phyloP scores from a whole-genome alignment of 495 filamentous ascomycete genomes.

The Recurvomyces mirabilis region DNA sequence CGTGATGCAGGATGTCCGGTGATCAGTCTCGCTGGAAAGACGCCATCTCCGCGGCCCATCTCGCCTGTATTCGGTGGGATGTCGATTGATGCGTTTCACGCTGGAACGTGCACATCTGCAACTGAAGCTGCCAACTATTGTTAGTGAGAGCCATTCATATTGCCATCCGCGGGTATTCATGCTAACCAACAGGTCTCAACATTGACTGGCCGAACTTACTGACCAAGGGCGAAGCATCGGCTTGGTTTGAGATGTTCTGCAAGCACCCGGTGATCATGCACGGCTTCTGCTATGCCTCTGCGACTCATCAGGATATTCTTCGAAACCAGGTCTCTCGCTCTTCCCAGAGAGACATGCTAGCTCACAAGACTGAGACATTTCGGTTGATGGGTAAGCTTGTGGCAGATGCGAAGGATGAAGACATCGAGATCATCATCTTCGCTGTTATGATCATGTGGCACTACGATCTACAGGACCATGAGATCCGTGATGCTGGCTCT shows the following conservation, averaged over 20 bases:
- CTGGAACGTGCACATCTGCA: neutral
- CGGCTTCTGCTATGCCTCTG: slow-evolving; percentile 1
- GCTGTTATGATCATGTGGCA: slow-evolving; percentile 1
- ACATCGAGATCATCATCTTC: neutral
- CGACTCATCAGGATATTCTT: neutral
- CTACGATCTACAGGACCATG: neutral
- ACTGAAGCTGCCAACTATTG: neutral
- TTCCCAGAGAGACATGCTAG: neutral
- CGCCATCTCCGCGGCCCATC: neutral
- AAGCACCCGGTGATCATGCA: slow-evolving; percentile 1
- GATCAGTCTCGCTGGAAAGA: neutral
- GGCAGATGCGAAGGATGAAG: neutral
- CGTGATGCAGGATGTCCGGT: too few species aligned
- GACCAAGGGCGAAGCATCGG: neutral
- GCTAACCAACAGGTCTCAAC: slow-evolving; percentile 1
- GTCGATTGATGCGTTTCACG: neutral
- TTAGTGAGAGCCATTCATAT: neutral
- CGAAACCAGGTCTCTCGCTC: neutral
- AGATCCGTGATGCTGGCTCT: neutral
- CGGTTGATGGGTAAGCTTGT: neutral
- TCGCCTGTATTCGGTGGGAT: neutral
- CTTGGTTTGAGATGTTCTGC: neutral
- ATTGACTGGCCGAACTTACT: neutral
- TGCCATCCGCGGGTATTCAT: too few species aligned
- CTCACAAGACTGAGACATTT: neutral